Percentiles rank a stretch among this genome's conserved stretches.
phyloP scores from a whole-genome alignment of 2,329 filamentous ascomycete genomes.

The Sclerotinia spermophila region DNA sequence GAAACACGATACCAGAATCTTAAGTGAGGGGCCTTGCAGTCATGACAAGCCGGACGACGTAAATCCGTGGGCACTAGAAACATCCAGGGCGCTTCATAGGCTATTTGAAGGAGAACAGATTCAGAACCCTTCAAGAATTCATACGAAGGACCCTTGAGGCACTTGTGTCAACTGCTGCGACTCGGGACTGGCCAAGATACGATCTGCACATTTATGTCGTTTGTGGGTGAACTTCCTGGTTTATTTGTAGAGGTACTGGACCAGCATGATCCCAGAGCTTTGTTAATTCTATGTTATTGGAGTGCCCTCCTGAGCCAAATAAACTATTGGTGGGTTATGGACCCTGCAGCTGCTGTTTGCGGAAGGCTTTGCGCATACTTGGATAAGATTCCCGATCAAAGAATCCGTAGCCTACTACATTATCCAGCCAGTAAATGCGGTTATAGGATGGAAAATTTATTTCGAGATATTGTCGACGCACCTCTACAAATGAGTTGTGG shows the following conservation, averaged over 20 bases:
- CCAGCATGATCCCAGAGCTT: slow-evolving; percentile 1
- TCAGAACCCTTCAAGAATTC: background rate
- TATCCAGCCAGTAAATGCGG: background rate
- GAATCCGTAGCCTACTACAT: background rate
- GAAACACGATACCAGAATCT: background rate
- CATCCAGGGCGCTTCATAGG: background rate
- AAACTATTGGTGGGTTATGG: slow-evolving; percentile 17
- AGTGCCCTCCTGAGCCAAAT: slow-evolving; percentile 9
- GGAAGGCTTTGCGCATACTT: slow-evolving; percentile 8
- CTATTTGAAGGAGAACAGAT: background rate
- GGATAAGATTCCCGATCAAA: background rate
- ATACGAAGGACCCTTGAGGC: background rate
- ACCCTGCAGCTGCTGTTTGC: slow-evolving; percentile 14
- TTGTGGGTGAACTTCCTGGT: slow-evolving; percentile 11
- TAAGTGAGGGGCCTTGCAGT: background rate
- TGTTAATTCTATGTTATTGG: slow-evolving; percentile 20
- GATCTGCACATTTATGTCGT: slow-evolving; percentile 14
- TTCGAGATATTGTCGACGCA: background rate
- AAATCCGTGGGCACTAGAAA: background rate
- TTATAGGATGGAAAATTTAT: background rate
- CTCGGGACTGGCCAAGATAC: background rate
- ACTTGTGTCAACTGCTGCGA: background rate
- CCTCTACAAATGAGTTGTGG: background rate
- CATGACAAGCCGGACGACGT: background rate
- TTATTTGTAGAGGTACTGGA: slow-evolving; percentile 11